Conservation (phyloP, 2,329 filamentous ascomycete species). For the Ascochyta rabiei region DNA sequence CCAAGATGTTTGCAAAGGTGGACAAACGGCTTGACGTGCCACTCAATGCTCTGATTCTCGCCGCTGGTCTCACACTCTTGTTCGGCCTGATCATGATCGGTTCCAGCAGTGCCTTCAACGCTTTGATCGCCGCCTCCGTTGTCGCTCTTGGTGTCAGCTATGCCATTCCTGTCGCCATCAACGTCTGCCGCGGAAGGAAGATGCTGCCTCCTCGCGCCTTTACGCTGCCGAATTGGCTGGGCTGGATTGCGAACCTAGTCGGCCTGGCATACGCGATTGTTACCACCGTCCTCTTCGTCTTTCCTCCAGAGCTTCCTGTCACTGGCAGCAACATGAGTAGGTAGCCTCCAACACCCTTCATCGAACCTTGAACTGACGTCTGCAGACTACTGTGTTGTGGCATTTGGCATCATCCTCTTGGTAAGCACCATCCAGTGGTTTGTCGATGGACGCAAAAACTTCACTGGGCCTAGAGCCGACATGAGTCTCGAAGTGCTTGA, state of each 20-base stretch:
- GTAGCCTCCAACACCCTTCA: slow-evolving; percentile 21
- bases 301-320: slow-evolving; percentile 71
- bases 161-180: slow-evolving; percentile 74
- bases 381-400: slow-evolving; percentile 59
- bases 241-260: slow-evolving; percentile 64
- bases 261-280: slow-evolving; percentile 70
- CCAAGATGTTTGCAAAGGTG: slow-evolving; percentile 64
- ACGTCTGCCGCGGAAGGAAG: slow-evolving; percentile 68
- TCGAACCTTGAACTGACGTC: slow-evolving; percentile 18
- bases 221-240: slow-evolving; percentile 59
- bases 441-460: slow-evolving; percentile 66
- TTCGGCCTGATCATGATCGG: slow-evolving; percentile 75
- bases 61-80: slow-evolving; percentile 65
- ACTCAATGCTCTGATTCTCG: slow-evolving; percentile 69
- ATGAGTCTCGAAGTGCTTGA: slow-evolving; percentile 52
- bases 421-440: slow-evolving; percentile 65
- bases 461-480: slow-evolving; percentile 55
- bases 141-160: slow-evolving; percentile 76
- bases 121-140: slow-evolving; percentile 73
- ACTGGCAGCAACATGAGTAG: slow-evolving; percentile 72
- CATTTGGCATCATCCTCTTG: slow-evolving; percentile 63
- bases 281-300: slow-evolving; percentile 78
- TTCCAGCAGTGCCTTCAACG: slow-evolving; percentile 71
- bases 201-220: slow-evolving; percentile 68
- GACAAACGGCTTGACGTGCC: slow-evolving; percentile 68